Conservation (phyloP, 768 basidiomycete species). For the Lyophyllum decastes region DNA sequence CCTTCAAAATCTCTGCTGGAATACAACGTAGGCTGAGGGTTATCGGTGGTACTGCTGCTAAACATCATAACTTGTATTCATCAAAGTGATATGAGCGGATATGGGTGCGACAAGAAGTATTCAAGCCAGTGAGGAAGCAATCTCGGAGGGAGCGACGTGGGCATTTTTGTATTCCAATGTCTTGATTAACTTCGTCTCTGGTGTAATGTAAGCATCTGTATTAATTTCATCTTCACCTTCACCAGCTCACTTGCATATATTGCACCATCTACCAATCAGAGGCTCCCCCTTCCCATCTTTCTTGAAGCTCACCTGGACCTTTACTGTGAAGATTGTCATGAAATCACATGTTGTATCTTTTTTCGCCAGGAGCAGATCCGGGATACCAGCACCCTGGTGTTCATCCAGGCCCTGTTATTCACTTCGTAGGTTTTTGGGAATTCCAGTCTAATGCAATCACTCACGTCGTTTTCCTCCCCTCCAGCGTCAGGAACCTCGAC, state of each 20-base stretch:
- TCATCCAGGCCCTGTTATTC: slow-evolving; percentile 1
- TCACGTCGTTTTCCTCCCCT: background rate
- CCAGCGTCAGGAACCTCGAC: no score
- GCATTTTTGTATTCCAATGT: background rate
- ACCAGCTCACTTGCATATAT: background rate
- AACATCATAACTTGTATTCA: background rate
- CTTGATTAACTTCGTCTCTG: background rate
- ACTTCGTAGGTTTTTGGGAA: no score
- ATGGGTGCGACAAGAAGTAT: background rate
- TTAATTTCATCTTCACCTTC: background rate
- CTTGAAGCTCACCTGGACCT: background rate
- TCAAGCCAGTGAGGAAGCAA: background rate
- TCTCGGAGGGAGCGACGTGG: background rate
- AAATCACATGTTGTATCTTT: background rate
- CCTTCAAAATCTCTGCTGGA: background rate
- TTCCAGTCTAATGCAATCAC: no score
- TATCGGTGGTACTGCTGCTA: background rate
- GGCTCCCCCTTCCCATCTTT: background rate
- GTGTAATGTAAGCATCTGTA: background rate
- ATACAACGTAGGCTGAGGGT: background rate
- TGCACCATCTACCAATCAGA: background rate
- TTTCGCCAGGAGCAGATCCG: background rate
- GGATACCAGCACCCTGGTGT: background rate
- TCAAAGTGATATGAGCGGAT: background rate
- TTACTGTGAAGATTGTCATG: background rate